Evolutionary conservation across 1,284 basidiomycete genomes (phyloP).

Genomic region (Agaricales sp.): DNA sequence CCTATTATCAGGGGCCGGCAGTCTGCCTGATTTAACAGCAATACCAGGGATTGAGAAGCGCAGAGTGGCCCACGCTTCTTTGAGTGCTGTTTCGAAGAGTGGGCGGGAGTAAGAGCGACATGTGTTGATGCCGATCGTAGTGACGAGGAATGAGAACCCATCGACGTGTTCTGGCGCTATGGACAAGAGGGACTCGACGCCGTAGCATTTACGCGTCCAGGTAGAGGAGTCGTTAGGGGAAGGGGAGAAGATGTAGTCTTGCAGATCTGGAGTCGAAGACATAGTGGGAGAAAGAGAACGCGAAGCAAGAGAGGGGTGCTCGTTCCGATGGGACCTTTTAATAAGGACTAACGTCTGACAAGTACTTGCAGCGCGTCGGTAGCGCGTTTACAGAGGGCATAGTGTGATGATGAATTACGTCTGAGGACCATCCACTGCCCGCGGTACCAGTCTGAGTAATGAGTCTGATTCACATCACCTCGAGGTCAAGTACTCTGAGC

Average conservation of each 20-base stretch:
- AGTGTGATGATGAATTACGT: too few species aligned
- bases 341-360: too few species aligned
- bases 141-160: constrained; percentile 8
- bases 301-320: too few species aligned
- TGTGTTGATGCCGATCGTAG: constrained; percentile 4
- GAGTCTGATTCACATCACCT: too few species aligned
- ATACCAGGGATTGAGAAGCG: constrained; percentile 8
- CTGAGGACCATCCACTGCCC: too few species aligned
- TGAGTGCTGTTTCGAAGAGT: constrained; percentile 2
- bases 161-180: constrained; percentile 5
- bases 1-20: constrained; percentile 6
- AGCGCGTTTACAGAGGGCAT: too few species aligned
- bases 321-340: too few species aligned
- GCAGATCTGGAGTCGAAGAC: too few species aligned
- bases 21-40: constrained; percentile 5
- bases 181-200: constrained; percentile 6
- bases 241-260: neutral
- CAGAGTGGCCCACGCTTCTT: constrained; percentile 8
- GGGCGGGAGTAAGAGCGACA: constrained; percentile 2
- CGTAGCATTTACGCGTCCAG: constrained; percentile 12
- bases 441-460: too few species aligned
- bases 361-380: too few species aligned
- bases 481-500: too few species aligned
- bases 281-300: too few species aligned
- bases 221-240: neutral